phyloP scores from a whole-genome alignment of 2,329 filamentous ascomycete species.

The Chaetomiaceae sp. region DNA sequence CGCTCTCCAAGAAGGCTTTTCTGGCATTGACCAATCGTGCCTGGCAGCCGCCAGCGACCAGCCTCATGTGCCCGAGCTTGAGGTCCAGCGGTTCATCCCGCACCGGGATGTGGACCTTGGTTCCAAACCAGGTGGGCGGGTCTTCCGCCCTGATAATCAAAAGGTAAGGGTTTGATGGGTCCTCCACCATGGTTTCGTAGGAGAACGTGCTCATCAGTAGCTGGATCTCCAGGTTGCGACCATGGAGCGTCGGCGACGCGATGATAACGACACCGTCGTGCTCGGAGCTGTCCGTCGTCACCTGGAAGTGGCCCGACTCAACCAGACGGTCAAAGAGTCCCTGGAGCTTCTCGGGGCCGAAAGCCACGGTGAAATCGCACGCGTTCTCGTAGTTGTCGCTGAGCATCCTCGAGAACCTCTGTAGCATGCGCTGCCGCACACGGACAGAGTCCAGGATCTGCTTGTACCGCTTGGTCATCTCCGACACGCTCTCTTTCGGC shows the following conservation, averaged over 20 bases:
- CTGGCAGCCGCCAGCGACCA: slow-evolving; percentile 84
- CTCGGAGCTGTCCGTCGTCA: slow-evolving; percentile 64
- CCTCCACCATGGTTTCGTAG: slow-evolving; percentile 55
- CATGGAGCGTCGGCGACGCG: slow-evolving; percentile 71
- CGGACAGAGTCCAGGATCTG: slow-evolving; percentile 91
- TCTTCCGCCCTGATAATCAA: slow-evolving; percentile 79
- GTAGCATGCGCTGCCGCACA: slow-evolving; percentile 90
- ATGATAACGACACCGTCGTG: slow-evolving; percentile 76
- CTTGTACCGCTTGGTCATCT: slow-evolving; percentile 98
- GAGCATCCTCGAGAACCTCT: slow-evolving; percentile 86
- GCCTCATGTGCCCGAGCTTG: slow-evolving; percentile 75
- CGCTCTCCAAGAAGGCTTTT: slow-evolving; percentile 66
- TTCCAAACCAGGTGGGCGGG: slow-evolving; percentile 73
- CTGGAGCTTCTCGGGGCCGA: slow-evolving; percentile 59
- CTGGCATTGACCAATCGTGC: slow-evolving; percentile 73
- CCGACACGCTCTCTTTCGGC: slow-evolving; percentile 72
- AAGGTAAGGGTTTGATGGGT: slow-evolving; percentile 74
- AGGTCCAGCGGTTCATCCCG: slow-evolving; percentile 77
- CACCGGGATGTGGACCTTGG: slow-evolving; percentile 63
- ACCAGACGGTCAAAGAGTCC: slow-evolving; percentile 76
- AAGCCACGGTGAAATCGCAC: slow-evolving; percentile 85
- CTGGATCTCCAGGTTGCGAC: slow-evolving; percentile 74
- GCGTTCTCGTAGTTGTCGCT: slow-evolving; percentile 94
- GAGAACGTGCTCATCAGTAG: slow-evolving; percentile 70
- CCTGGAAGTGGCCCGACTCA: slow-evolving; percentile 78